phyloP scores from a whole-genome alignment of 2,329 filamentous ascomycete species.

The Aureobasidium vineae region DNA sequence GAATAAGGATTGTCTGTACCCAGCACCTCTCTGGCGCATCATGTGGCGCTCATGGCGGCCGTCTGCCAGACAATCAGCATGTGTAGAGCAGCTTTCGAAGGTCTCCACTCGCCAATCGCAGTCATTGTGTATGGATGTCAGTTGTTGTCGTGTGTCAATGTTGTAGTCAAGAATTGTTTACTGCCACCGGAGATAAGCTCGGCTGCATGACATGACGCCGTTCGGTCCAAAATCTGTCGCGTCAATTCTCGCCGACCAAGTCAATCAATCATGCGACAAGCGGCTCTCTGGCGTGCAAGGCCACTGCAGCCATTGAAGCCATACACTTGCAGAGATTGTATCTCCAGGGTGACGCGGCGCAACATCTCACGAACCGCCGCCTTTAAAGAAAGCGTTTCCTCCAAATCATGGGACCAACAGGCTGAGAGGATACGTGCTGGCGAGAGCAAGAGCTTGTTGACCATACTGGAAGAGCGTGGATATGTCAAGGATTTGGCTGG shows the following conservation, averaged over 20 bases:
- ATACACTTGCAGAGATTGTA: not conserved
- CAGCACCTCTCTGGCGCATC: conserved; percentile 29
- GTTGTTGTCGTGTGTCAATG: not conserved
- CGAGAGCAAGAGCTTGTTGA: conserved; percentile 12
- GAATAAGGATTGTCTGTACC: conserved; percentile 1
- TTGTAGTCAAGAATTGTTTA: not conserved
- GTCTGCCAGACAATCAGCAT: conserved; percentile 6
- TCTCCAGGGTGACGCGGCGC: not conserved
- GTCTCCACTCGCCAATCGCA: not conserved
- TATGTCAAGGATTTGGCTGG: conserved; percentile 70
- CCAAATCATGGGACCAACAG: not conserved
- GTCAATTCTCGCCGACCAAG: not conserved
- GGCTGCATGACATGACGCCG: not conserved
- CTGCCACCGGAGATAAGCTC: not conserved
- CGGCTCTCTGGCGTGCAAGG: not conserved
- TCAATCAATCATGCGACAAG: not conserved
- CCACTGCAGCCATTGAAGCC: not conserved
- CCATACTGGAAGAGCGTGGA: conserved; percentile 66
- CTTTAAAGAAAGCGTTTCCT: not conserved
- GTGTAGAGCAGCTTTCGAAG: not conserved
- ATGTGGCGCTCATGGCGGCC: conserved; percentile 28
- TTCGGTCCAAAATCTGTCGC: not conserved
- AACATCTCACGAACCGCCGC: not conserved
- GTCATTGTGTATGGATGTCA: not conserved
- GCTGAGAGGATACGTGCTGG: not conserved